These are phyloP conservation scores for Artemisia argyi DNA, from an alignment of 129 eudicot genomes.

Conservation along the genomic window DNA sequence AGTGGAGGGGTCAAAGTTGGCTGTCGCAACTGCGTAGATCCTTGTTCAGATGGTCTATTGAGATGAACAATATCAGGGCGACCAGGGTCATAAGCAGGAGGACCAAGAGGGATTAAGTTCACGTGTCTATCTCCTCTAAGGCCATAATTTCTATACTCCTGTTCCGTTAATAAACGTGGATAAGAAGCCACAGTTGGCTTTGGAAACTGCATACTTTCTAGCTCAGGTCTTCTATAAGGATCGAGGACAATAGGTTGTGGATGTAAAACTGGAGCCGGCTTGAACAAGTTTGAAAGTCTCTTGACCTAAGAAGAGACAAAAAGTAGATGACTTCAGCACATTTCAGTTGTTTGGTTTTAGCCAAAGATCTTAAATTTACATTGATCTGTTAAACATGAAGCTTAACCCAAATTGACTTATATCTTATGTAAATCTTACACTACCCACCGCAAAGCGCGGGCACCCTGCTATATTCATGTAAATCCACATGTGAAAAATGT, in stretches of 20 bases:
- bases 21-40: conserved; percentile 21
- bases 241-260: conserved; percentile 23
- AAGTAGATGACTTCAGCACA: neutral
- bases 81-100: conserved; percentile 31
- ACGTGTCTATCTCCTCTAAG: conserved; percentile 33
- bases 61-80: neutral
- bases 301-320: conserved; percentile 36
- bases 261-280: conserved; percentile 37
- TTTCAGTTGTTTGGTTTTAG: no score
- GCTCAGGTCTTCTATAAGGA: conserved; percentile 11
- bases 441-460: no score
- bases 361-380: no score
- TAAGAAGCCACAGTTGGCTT: conserved; percentile 23
- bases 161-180: conserved; percentile 36
- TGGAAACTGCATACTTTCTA: conserved; percentile 10
- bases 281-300: conserved; percentile 44
- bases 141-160: conserved; percentile 51
- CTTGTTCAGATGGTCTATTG: conserved; percentile 23
- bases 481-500: no score
- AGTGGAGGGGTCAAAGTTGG: conserved; percentile 17
- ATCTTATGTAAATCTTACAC: no score
- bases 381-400: no score
- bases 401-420: no score
- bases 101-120: conserved; percentile 6
- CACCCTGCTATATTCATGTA: no score